Evolutionary conservation across 164 flowering plant species (phyloP).

Genomic region (Buxus sempervirens): DNA sequence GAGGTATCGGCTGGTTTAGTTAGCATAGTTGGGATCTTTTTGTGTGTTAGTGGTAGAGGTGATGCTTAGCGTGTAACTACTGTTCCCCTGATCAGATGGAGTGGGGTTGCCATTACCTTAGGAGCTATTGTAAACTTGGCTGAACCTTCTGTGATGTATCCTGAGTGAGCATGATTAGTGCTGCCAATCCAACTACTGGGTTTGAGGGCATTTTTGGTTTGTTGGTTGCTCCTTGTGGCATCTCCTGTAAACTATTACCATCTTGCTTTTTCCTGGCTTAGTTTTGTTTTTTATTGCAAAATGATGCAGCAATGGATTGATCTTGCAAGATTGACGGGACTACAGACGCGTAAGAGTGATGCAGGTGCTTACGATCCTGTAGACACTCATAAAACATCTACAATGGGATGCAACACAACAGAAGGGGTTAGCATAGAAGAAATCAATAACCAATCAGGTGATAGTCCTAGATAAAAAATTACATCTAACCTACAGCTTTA

Average conservation of each 20-base stretch:
- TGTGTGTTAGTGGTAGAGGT: no score
- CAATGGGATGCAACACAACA: slow-evolving; percentile 31
- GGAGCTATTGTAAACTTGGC: no score
- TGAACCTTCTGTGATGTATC: no score
- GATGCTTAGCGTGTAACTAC: no score
- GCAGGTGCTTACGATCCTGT: slow-evolving; percentile 18
- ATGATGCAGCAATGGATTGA: slow-evolving; percentile 93
- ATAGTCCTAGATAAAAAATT: no score
- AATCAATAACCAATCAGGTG: slow-evolving; percentile 45
- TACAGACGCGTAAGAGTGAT: slow-evolving; percentile 54
- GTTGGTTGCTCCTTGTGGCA: neutral
- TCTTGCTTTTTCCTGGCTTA: neutral
- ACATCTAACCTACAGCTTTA: neutral
- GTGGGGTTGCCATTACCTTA: no score
- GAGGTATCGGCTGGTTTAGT: no score
- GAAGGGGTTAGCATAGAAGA: slow-evolving; percentile 54
- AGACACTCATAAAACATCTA: slow-evolving; percentile 34
- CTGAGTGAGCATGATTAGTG: no score
- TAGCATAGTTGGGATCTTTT: no score
- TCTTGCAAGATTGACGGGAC: slow-evolving; percentile 74
- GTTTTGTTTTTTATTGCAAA: slow-evolving; percentile 6
- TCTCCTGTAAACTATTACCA: neutral
- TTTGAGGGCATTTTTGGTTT: no score
- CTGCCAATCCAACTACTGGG: no score
- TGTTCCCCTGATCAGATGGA: no score